phyloP scores from a whole-genome alignment of 495 filamentous ascomycete species.

The Cairneyella variabilis region DNA sequence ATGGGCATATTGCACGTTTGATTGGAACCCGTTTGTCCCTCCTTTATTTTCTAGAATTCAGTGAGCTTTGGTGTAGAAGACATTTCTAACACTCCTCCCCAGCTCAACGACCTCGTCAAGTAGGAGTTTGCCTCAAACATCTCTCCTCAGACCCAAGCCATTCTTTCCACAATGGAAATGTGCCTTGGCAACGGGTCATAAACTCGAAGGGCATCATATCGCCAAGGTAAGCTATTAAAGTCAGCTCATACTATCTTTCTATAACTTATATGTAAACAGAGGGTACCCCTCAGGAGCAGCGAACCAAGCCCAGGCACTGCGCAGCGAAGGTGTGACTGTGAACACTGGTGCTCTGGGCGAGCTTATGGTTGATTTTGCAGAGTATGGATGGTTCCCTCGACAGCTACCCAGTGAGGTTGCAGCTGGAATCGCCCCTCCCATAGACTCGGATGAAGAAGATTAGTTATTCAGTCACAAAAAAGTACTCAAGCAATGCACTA shows the following conservation, averaged over 20 bases:
- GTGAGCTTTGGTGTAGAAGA: no score
- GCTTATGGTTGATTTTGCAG: constrained; percentile 60
- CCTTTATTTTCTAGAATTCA: background rate
- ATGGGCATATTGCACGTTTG: constrained; percentile 81
- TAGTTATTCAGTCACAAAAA: background rate
- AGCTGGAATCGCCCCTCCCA: constrained; percentile 13
- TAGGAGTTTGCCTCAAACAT: constrained; percentile 84
- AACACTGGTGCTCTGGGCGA: constrained; percentile 62
- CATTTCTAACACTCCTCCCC: no score
- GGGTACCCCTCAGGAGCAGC: constrained; percentile 61
- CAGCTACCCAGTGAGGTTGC: constrained; percentile 37
- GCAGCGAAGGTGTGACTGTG: constrained; percentile 67
- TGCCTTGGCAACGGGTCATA: constrained; percentile 94
- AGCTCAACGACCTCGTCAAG: constrained; percentile 74
- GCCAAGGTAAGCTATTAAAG: constrained; percentile 52
- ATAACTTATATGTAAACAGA: constrained; percentile 32
- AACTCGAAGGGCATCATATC: constrained; percentile 83
- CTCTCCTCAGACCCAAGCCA: constrained; percentile 51
- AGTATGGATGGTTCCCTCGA: constrained; percentile 75
- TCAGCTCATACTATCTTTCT: background rate
- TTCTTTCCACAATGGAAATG: constrained; percentile 66
- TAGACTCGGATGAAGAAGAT: constrained; percentile 16
- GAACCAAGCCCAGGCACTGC: constrained; percentile 64
- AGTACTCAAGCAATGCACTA: background rate
- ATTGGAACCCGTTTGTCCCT: constrained; percentile 64